phyloP scores from a whole-genome alignment of 768 basidiomycete genomes.

The Podaxis carcinomalis region DNA sequence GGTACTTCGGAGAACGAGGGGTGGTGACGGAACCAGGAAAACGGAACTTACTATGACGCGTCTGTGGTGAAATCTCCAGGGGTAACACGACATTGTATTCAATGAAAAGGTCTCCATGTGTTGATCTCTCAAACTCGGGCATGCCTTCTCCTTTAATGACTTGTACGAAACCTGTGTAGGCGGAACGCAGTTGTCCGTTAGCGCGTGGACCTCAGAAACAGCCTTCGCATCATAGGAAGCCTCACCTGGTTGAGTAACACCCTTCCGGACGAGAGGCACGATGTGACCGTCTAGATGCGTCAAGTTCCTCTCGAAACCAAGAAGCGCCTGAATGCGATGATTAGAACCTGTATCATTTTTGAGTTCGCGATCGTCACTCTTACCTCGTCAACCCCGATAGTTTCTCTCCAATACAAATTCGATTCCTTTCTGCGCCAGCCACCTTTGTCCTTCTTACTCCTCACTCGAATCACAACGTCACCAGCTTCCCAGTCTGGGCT shows the following conservation, averaged over 20 bases:
- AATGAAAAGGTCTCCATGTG: slow-evolving; percentile 83
- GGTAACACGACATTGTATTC: slow-evolving; percentile 95
- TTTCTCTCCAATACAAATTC: slow-evolving; percentile 89
- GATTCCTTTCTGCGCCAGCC: slow-evolving; percentile 88
- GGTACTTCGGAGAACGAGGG: background rate
- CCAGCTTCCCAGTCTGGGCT: slow-evolving; percentile 95
- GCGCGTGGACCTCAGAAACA: background rate
- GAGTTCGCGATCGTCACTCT: background rate
- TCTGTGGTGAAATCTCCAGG: slow-evolving; percentile 58
- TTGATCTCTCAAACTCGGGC: slow-evolving; percentile 57
- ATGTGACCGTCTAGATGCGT: slow-evolving; percentile 88
- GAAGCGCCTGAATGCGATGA: slow-evolving; percentile 60
- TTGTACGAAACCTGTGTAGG: slow-evolving; percentile 73
- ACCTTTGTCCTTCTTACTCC: slow-evolving; percentile 73
- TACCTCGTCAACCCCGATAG: slow-evolving; percentile 89
- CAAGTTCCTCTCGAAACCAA: slow-evolving; percentile 92
- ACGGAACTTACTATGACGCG: slow-evolving; percentile 65
- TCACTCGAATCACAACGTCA: slow-evolving; percentile 83
- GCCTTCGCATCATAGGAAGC: slow-evolving; percentile 4
- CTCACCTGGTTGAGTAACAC: slow-evolving; percentile 89
- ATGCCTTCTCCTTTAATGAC: slow-evolving; percentile 87
- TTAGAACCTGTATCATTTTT: background rate
- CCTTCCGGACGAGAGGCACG: slow-evolving; percentile 63
- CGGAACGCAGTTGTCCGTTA: background rate
- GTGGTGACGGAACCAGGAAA: background rate